Evolutionary conservation across 2,329 filamentous ascomycete species (phyloP), one percentile per base, ranked within the genome.

Genomic region (Dactylellina parvicollis): DNA sequence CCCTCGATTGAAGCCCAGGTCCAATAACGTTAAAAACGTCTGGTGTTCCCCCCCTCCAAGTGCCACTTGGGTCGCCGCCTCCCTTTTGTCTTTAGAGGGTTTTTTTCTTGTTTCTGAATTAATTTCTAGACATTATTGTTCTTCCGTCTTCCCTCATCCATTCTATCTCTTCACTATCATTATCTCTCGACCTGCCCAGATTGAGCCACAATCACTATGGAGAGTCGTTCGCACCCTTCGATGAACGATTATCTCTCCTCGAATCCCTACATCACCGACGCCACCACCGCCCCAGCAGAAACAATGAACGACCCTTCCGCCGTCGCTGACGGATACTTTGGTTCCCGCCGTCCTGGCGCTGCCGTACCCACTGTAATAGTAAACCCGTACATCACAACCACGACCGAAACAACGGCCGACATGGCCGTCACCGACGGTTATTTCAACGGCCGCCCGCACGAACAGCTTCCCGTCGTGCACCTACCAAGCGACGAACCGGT

Each of bases 361-460:
- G 22, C 60, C 20, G 24, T n/a, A n/a, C n/a, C 16, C 16, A 46
- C 50, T 28, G 42, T 38, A 36, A 36, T 54, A 34, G 26, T 55
- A 44, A 70, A 73, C 60, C 69, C 69, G 9, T 73, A 73, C 34
- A 66, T 73, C 46, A 73, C 69, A 20, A 55, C 16, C 12, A 73
- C 69, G 36, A 73, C 69, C 8, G 69, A 73, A 57, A 66, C 69
- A 44, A 73, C 60, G 24, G 60, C 69, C 18, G 60, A 73, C 7
- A 73, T 73, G 69, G 32, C 49, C 5, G 69, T 73, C 36, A 66
- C 69, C 2, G 69, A 73, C 54, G 69, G 69, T 34, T 73, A 73
- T 38, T 73, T 73, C 54, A 73, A 73, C 69, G 54, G 69, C n/a
- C 69, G 69, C 9, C 60, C 60, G 46, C 69, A 73, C 26, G 60